These are phyloP conservation scores for Thraustochytrium striatum DNA, from an alignment of 352 stramenopile species.

Conservation along the genomic window DNA sequence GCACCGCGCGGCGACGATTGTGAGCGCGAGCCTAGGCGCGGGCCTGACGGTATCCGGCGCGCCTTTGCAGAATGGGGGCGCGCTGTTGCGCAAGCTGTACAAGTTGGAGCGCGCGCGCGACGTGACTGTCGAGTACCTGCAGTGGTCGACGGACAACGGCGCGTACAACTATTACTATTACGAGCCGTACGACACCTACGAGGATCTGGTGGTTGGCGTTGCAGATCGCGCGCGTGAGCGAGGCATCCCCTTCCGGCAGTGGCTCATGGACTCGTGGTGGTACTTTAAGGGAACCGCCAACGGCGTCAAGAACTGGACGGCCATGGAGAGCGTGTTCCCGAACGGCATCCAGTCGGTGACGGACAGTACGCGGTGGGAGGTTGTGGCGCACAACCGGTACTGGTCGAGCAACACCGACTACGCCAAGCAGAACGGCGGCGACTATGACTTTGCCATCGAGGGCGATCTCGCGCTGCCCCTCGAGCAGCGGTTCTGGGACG, in stretches of 20 bases:
- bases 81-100: background rate
- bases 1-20: background rate
- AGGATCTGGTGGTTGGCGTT: slow-evolving; percentile 20
- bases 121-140: slow-evolving; percentile 35
- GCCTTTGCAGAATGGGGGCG: too few relatives aligned
- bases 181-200: slow-evolving; percentile 28
- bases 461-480: slow-evolving; percentile 18
- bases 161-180: slow-evolving; percentile 52
- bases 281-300: slow-evolving; percentile 23
- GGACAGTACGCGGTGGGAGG: slow-evolving; percentile 9
- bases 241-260: slow-evolving; percentile 45
- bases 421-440: slow-evolving; percentile 44
- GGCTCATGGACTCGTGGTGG: slow-evolving; percentile 51
- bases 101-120: background rate
- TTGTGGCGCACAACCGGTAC: slow-evolving; percentile 49
- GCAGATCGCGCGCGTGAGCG: background rate
- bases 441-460: slow-evolving; percentile 45
- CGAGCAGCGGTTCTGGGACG: slow-evolving; percentile 48
- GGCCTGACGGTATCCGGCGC: too few relatives aligned
- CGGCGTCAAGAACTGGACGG: slow-evolving; percentile 43
- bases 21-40: too few relatives aligned
- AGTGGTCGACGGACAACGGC: slow-evolving; percentile 50
- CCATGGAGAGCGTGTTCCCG: slow-evolving; percentile 34
- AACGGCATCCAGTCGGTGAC: background rate
- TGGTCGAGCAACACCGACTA: slow-evolving; percentile 47